These are phyloP conservation scores for Saccharata proteae DNA, from an alignment of 2,329 filamentous ascomycete genomes.

Conservation along the genomic window DNA sequence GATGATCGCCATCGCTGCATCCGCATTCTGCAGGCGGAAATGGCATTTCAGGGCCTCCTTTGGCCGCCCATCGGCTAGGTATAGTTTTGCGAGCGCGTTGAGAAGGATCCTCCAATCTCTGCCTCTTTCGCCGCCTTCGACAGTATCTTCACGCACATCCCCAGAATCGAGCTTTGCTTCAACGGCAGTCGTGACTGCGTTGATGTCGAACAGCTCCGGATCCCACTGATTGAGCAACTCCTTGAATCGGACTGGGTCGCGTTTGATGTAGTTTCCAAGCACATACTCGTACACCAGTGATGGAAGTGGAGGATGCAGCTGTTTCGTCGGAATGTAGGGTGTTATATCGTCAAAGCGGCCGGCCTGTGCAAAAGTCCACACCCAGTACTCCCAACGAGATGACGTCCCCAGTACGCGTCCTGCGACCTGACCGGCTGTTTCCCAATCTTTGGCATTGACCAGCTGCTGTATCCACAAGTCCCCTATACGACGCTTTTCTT, in stretches of 20 bases:
- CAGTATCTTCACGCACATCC: conserved; percentile 61
- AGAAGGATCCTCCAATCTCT: conserved; percentile 85
- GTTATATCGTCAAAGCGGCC: conserved; percentile 85
- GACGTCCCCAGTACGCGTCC: conserved; percentile 71
- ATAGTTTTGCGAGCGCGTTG: conserved; percentile 72
- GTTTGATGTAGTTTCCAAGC: conserved; percentile 75
- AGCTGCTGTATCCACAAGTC: conserved; percentile 89
- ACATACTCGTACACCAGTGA: conserved; percentile 79
- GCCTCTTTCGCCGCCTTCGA: conserved; percentile 60
- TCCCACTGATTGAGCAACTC: conserved; percentile 76
- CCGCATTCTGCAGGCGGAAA: conserved; percentile 82
- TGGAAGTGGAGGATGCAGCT: conserved; percentile 67
- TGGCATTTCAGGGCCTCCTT: conserved; percentile 80
- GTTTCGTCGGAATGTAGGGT: conserved; percentile 63
- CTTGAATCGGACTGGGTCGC: conserved; percentile 62
- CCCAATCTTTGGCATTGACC: conserved; percentile 63
- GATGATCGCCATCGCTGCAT: conserved; percentile 77
- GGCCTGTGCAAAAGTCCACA: conserved; percentile 79
- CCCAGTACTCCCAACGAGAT: conserved; percentile 87
- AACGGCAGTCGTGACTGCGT: conserved; percentile 62
- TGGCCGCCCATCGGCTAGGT: conserved; percentile 68
- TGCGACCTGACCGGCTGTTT: conserved; percentile 63
- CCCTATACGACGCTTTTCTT: conserved; percentile 81
- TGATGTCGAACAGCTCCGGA: conserved; percentile 69
- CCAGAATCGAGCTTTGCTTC: conserved; percentile 71